Evolutionary conservation across 805 yeast genomes (phyloP), one percentile per base, ranked within the genome.

Genomic region (Schwanniomyces polymorphus): DNA sequence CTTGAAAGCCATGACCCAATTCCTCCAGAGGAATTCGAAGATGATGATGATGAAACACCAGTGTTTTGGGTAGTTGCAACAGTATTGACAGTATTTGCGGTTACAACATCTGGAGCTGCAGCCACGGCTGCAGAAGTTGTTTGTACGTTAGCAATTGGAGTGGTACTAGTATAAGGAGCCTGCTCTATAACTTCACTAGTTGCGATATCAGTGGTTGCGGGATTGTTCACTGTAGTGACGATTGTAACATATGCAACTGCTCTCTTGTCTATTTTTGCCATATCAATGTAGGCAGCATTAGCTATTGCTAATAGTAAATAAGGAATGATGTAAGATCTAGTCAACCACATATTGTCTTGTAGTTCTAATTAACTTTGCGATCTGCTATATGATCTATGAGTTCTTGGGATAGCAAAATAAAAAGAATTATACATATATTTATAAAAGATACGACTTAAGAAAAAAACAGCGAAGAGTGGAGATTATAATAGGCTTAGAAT

Each of bases 181-280:
- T 37, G 38, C 34, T 29, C 21, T 31, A 31, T 14, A 2, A 31
- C 7, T 4, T 14, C 12, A 16, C 14, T 16, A 14, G 35, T 31
- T 31, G 58, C 49, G 3, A 27, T 4, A 11, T 18, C 27, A 18
- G 27, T 38, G 9, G n/a, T 38, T 34, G 57, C 58, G 27, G 62
- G 47, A 40, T 59, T 43, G 42, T 60, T 53, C 40, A 62, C 47
- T 14, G 64, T 52, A 44, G 57, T 44, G 57, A 55, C 38, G 17
- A 37, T 21, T 10, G 39, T 37, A 11, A 37, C 27, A 37, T 18
- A 21, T 6, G 39, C 39, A 21, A 37, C 12, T 7, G 39, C 39
- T n/a, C 12, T 37, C 17, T 37, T 31, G 11, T 31, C 35, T 3
- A 31, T 31, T 31, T 31, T 31, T 31, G 21, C 35, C 35, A 31